Percentiles rank a stretch among this genome's conserved stretches.
Evolutionary conservation across 345 rosid genomes (phyloP).

Genomic region (Geranium rotundifolium): DNA sequence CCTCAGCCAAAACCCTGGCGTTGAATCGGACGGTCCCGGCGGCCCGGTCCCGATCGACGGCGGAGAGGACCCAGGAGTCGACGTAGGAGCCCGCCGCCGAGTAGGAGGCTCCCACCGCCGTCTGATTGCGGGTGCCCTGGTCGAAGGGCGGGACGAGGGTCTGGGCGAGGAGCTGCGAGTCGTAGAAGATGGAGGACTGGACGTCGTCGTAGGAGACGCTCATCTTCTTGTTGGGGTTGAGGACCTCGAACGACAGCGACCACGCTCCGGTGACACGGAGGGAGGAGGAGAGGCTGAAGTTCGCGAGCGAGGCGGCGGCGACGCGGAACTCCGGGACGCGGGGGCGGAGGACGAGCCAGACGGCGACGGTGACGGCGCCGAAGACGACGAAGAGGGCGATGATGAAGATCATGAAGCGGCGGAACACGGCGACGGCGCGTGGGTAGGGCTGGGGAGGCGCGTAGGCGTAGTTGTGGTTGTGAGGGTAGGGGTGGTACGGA

Average conservation of each 20-base stretch:
- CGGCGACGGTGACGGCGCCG: neutral
- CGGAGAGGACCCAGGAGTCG: conserved; percentile 11
- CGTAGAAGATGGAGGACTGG: conserved; percentile 12
- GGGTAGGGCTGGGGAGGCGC: neutral
- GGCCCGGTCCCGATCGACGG: conserved; percentile 28
- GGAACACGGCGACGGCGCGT: conserved; percentile 4
- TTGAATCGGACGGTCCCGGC: conserved; percentile 35
- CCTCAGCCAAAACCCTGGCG: conserved; percentile 27
- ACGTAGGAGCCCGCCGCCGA: conserved; percentile 35
- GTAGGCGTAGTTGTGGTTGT: neutral
- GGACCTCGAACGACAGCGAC: conserved; percentile 36
- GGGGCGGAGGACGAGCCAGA: conserved; percentile 20
- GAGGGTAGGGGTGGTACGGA: neutral
- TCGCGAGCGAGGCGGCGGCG: conserved; percentile 14
- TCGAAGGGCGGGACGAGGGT: conserved; percentile 47
- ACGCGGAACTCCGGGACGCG: conserved; percentile 12
- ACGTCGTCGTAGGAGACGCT: conserved; percentile 29
- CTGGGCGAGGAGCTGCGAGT: conserved; percentile 19
- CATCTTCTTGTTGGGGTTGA: conserved; percentile 73
- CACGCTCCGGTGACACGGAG: conserved; percentile 34
- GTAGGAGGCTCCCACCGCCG: conserved; percentile 24
- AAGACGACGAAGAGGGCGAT: conserved; percentile 1
- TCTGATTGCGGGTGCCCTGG: conserved; percentile 37
- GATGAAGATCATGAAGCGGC: conserved; percentile 3
- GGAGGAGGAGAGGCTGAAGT: conserved; percentile 6